Evolutionary conservation across 2,329 filamentous ascomycete species (phyloP).

Genomic region (Microsporum ferrugineum): DNA sequence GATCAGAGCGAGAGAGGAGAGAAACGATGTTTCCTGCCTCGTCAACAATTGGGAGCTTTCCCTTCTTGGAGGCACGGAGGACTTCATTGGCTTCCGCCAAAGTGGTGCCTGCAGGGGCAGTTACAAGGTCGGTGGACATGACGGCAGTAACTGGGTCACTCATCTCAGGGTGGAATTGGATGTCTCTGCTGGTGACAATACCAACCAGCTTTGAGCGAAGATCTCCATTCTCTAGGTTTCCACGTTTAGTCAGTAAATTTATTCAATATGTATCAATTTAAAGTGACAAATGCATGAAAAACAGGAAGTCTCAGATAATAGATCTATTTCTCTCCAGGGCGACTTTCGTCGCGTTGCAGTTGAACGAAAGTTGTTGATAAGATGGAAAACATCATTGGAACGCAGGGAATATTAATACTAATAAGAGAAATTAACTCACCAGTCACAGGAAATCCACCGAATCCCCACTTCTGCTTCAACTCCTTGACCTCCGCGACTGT

Average conservation of each 20-base stretch:
- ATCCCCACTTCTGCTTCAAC: slow-evolving; percentile 95
- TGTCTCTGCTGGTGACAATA: slow-evolving; percentile 95
- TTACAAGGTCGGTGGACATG: slow-evolving; percentile 93
- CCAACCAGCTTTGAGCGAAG: slow-evolving; percentile 92
- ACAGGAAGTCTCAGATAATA: slow-evolving; percentile 36
- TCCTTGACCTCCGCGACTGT: slow-evolving; percentile 85
- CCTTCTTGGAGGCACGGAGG: slow-evolving; percentile 92
- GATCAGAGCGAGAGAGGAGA: slow-evolving; percentile 82
- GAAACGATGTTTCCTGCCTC: slow-evolving; percentile 74
- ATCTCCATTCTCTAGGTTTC: slow-evolving; percentile 63
- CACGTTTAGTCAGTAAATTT: slow-evolving; percentile 4
- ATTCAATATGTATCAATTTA: slow-evolving; percentile 1
- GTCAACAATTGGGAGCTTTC: slow-evolving; percentile 90
- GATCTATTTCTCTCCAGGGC: slow-evolving; percentile 65
- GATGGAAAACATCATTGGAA: slow-evolving; percentile 59
- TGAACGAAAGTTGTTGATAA: slow-evolving; percentile 99
- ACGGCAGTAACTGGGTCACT: slow-evolving; percentile 67
- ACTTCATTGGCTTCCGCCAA: slow-evolving; percentile 85
- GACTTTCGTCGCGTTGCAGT: slow-evolving; percentile 73
- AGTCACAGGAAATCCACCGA: slow-evolving; percentile 96
- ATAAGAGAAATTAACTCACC: slow-evolving; percentile 52
- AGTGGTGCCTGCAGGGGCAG: slow-evolving; percentile 69
- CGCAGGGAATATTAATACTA: slow-evolving; percentile 7
- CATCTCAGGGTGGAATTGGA: slow-evolving; percentile 80
- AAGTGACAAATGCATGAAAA: slow-evolving; percentile 9